A percentile compares a stretch with the other conserved stretches of the same genome.
These are phyloP conservation scores for Paracoccidioides lutzii DNA, from an alignment of 2,329 filamentous ascomycete genomes.

Conservation along the genomic window DNA sequence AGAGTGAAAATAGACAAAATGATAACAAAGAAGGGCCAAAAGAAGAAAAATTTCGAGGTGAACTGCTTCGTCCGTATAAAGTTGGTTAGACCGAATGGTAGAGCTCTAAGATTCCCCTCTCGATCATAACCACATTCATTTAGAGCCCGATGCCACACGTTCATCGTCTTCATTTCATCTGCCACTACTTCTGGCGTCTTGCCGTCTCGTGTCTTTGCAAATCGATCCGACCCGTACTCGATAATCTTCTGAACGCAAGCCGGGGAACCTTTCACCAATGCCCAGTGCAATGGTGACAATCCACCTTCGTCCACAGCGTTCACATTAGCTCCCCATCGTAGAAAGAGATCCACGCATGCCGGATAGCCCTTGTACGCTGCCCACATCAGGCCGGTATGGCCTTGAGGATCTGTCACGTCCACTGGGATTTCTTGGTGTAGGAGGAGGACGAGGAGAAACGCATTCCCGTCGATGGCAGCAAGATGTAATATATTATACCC, in stretches of 20 bases:
- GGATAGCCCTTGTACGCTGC: constrained; percentile 95
- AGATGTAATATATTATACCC: constrained; percentile 97
- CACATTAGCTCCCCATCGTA: constrained; percentile 91
- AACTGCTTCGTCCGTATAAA: constrained; percentile 64
- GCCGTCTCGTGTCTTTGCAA: constrained; percentile 74
- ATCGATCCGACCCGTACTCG: constrained; percentile 90
- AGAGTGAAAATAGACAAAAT: constrained; percentile 59
- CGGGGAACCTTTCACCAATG: constrained; percentile 80
- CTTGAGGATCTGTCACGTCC: constrained; percentile 76
- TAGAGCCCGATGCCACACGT: constrained; percentile 71
- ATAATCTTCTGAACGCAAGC: constrained; percentile 85
- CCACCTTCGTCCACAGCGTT: constrained; percentile 83
- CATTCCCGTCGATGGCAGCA: constrained; percentile 92
- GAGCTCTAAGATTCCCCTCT: constrained; percentile 56
- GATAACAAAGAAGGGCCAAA: constrained; percentile 72
- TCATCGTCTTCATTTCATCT: constrained; percentile 73
- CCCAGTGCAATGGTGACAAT: constrained; percentile 93
- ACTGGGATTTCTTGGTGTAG: constrained; percentile 93
- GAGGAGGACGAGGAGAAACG: constrained; percentile 74
- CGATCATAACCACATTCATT: constrained; percentile 72
- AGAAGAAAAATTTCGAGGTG: constrained; percentile 74
- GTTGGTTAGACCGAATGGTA: constrained; percentile 60
- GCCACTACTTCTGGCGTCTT: constrained; percentile 83
- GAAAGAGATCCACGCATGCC: constrained; percentile 77
- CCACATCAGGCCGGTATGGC: constrained; percentile 97